Base-by-base conservation (phyloP, 2,329 filamentous ascomycete species). In the Aulographum hederae region DNA sequence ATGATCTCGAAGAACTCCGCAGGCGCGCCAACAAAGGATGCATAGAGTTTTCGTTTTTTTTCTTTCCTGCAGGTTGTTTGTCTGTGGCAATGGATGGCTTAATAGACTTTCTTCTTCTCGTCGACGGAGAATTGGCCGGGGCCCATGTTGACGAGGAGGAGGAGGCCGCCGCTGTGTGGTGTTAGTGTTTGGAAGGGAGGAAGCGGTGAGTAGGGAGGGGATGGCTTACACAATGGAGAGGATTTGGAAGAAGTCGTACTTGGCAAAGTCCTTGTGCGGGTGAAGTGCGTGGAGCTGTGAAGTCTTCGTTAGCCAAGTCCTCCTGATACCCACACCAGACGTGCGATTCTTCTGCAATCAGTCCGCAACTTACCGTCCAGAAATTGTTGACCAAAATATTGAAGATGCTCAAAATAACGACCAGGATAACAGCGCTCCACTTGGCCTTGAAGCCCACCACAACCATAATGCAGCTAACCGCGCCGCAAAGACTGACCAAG, bases 101-200 rank as follows among this genome's bases (percentile, higher is more conserved):
- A 98, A 64, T 98, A 98, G 44, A 98, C 89, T 71, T 98, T 98
- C 75, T 98, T 98, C 80, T 98, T 98, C 73, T 98, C 89, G 59
- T 98, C 89, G 57, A 95, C 86, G 55, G 80, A 92, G 67, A 95
- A 79, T 57, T 93, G 85, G 40, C 89, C 89, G 6, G 89, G 89
- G 38, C 89, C 89, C 71, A 89, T 94, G 72, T 98, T 98, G 61
- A 95, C 85, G 43, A 98, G 72, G 42, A 98, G 75, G 36, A 98
- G 69, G 35, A 98, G 79, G 55, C 89, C 89, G 41, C 89, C 89
- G 42, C 69, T 72, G 37, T 12, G 27, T 4, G 10, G 32, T 26
- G 32, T 49, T 45, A 50, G 45, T 34, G 18, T 34, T 32, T n/a
- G n/a, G n/a, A n/a, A n/a, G n/a, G n/a, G n/a, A n/a, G n/a, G n/a